A percentile compares a stretch with the other conserved stretches of the same genome.
Conservation (phyloP, 2,329 filamentous ascomycete species). For the Alternaria sp. region DNA sequence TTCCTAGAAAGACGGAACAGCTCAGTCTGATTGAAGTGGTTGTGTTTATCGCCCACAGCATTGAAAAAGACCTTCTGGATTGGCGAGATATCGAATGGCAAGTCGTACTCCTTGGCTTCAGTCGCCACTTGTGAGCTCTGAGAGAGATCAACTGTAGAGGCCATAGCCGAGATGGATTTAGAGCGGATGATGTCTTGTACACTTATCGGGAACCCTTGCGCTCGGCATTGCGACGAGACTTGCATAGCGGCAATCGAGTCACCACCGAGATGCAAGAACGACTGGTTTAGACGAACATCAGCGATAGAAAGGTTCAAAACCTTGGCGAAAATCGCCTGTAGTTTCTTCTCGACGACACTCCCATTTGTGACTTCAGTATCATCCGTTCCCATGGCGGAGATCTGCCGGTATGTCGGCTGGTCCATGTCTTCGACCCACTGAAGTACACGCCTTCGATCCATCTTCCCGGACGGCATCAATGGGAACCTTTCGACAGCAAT, state of each 20-base stretch:
- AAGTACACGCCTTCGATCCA: slow-evolving; percentile 41
- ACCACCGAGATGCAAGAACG: slow-evolving; percentile 48
- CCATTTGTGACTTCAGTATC: slow-evolving; percentile 20
- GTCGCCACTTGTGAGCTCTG: neutral
- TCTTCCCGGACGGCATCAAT: slow-evolving; percentile 43
- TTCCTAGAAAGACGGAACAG: slow-evolving; percentile 34
- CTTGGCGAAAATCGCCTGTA: slow-evolving; percentile 44
- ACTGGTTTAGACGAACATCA: slow-evolving; percentile 44
- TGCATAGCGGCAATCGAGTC: slow-evolving; percentile 50
- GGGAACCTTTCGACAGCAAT: slow-evolving; percentile 41
- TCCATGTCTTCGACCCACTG: slow-evolving; percentile 47
- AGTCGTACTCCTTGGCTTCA: slow-evolving; percentile 29
- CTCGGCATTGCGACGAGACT: slow-evolving; percentile 43
- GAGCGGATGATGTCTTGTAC: slow-evolving; percentile 47
- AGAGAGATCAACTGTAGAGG: slow-evolving; percentile 29
- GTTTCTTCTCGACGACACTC: slow-evolving; percentile 34
- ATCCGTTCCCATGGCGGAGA: slow-evolving; percentile 36
- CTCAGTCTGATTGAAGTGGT: slow-evolving; percentile 48
- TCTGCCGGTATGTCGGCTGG: slow-evolving; percentile 35
- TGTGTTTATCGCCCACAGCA: slow-evolving; percentile 34
- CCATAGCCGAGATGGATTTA: slow-evolving; percentile 42
- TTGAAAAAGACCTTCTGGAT: slow-evolving; percentile 45
- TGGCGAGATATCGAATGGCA: slow-evolving; percentile 42
- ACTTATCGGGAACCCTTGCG: slow-evolving; percentile 40
- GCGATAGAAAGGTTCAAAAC: slow-evolving; percentile 38